phyloP scores from a whole-genome alignment of 148 eudicot species.

The Amaranthus cruentus region DNA sequence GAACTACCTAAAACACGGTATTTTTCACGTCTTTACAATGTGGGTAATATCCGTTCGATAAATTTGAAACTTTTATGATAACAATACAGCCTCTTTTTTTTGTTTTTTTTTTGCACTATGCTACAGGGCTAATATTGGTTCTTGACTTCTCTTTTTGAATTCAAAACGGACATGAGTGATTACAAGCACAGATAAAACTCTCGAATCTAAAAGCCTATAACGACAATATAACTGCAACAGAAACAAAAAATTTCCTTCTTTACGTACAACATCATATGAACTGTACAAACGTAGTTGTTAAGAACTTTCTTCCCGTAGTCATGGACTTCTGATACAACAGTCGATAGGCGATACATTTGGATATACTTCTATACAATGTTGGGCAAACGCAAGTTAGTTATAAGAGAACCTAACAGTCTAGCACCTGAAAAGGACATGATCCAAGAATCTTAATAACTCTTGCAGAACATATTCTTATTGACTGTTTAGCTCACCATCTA shows the following conservation, averaged over 20 bases:
- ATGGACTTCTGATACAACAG: not conserved
- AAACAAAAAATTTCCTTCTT: not conserved
- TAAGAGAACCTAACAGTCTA: constrained; percentile 12
- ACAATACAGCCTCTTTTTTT: too few species aligned
- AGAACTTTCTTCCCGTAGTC: not conserved
- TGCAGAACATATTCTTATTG: not conserved
- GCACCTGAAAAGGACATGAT: constrained; percentile 3
- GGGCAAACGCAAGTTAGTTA: constrained; percentile 19
- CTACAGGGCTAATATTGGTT: too few species aligned
- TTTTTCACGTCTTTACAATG: too few species aligned
- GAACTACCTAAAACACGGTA: too few species aligned
- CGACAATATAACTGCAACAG: too few species aligned
- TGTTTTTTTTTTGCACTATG: too few species aligned
- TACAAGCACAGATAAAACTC: too few species aligned
- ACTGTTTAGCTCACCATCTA: constrained; percentile 38
- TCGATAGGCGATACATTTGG: not conserved
- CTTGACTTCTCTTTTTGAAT: too few species aligned
- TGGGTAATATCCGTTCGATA: too few species aligned
- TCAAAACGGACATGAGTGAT: too few species aligned
- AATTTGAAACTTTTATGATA: too few species aligned
- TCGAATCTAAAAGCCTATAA: too few species aligned
- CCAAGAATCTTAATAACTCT: constrained; percentile 1
- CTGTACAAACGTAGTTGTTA: constrained; percentile 18
- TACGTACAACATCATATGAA: not conserved
- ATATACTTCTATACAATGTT: constrained; percentile 8